These are phyloP conservation scores for Boletus rubescentipes DNA, from an alignment of 768 basidiomycete species.

Conservation along the genomic window DNA sequence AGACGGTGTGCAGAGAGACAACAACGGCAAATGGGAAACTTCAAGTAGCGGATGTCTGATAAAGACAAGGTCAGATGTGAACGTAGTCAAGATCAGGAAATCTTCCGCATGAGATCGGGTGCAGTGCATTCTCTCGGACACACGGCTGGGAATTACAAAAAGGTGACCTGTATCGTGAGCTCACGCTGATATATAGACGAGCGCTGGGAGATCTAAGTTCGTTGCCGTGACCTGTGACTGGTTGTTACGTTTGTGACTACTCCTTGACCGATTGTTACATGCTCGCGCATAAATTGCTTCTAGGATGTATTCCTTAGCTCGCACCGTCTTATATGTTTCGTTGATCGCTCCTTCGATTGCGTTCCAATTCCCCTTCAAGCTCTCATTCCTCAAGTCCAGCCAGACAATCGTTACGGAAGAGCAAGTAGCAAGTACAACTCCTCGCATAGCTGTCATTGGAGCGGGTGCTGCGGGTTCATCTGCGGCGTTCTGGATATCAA, in stretches of 20 bases:
- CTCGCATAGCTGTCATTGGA: slow-evolving; percentile 82
- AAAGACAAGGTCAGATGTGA: neutral
- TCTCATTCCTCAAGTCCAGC: slow-evolving; percentile 52
- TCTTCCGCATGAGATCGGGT: too few species aligned
- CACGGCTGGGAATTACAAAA: too few species aligned
- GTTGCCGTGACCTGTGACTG: too few species aligned
- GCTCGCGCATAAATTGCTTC: neutral
- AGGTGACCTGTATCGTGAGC: too few species aligned
- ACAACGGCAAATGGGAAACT: neutral
- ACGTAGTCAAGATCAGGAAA: neutral
- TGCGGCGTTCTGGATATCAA: slow-evolving; percentile 81
- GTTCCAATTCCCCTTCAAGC: slow-evolving; percentile 51
- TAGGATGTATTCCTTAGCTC: slow-evolving; percentile 18
- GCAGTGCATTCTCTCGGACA: too few species aligned
- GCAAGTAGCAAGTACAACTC: slow-evolving; percentile 28
- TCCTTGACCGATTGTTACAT: too few species aligned
- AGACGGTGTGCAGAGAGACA: neutral
- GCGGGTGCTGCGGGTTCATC: slow-evolving; percentile 87
- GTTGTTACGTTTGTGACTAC: too few species aligned
- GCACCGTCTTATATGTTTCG: slow-evolving; percentile 18
- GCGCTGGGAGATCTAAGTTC: too few species aligned
- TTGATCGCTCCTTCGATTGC: slow-evolving; percentile 27
- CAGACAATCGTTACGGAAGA: slow-evolving; percentile 20
- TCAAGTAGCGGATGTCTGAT: neutral
- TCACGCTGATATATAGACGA: neutral